These are phyloP conservation scores for Phanerodontia chrysosporium DNA, from an alignment of 768 basidiomycete species.

Conservation along the genomic window DNA sequence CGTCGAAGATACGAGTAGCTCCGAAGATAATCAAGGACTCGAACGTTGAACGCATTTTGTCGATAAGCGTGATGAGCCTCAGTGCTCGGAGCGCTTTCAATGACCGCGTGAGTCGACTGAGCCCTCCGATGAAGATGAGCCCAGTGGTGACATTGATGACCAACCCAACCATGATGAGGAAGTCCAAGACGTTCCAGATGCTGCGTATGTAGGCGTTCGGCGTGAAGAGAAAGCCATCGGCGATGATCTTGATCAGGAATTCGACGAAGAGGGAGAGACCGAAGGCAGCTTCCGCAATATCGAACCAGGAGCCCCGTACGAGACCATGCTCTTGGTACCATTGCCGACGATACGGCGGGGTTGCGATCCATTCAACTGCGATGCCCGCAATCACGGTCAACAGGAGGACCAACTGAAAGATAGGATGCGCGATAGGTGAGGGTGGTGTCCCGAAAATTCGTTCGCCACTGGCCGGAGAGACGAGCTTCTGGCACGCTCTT, in stretches of 20 bases:
- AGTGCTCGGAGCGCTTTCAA: slow-evolving; percentile 87
- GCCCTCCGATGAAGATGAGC: slow-evolving; percentile 70
- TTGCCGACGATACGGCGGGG: slow-evolving; percentile 74
- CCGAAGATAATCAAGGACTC: slow-evolving; percentile 85
- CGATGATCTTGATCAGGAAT: slow-evolving; percentile 85
- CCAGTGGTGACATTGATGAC: slow-evolving; percentile 70
- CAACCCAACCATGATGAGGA: slow-evolving; percentile 76
- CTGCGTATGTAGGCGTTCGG: slow-evolving; percentile 90
- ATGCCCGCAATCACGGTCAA: slow-evolving; percentile 77
- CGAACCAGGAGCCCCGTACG: slow-evolving; percentile 80
- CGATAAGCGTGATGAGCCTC: slow-evolving; percentile 84
- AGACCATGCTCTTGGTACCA: slow-evolving; percentile 60
- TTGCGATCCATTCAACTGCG: slow-evolving; percentile 77
- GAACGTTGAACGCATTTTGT: slow-evolving; percentile 83
- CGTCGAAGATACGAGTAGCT: slow-evolving; percentile 79
- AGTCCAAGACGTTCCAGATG: slow-evolving; percentile 90
- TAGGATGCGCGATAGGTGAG: slow-evolving; percentile 57
- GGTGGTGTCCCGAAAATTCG: slow-evolving; percentile 81
- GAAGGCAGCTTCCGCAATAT: slow-evolving; percentile 71
- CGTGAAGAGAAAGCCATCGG: slow-evolving; percentile 88
- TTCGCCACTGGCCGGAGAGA: slow-evolving; percentile 78
- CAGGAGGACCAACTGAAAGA: slow-evolving; percentile 74
- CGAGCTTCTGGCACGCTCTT: slow-evolving; percentile 74
- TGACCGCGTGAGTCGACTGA: slow-evolving; percentile 78
- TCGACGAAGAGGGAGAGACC: slow-evolving; percentile 72